Percentiles rank a stretch among this genome's conserved stretches.
phyloP scores from a whole-genome alignment of 1,284 basidiomycete species.

The Sanghuangporus weigelae region DNA sequence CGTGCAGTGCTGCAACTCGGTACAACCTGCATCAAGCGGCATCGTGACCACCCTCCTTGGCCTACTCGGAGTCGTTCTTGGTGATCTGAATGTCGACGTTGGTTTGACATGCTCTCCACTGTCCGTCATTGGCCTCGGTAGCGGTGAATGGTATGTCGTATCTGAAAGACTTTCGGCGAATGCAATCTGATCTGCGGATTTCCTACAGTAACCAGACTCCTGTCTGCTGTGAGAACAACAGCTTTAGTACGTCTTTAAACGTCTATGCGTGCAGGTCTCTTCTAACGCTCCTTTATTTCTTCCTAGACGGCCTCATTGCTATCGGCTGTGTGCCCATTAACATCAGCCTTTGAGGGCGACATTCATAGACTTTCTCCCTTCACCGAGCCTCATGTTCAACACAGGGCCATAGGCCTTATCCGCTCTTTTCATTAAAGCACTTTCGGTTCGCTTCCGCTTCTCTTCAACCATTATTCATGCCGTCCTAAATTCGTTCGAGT shows the following conservation, averaged over 20 bases:
- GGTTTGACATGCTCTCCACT: conserved; percentile 27
- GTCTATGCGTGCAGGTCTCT: neutral
- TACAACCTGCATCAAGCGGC: conserved; percentile 19
- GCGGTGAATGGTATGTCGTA: conserved; percentile 20
- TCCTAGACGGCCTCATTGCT: conserved; percentile 31
- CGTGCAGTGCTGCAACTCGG: conserved; percentile 28
- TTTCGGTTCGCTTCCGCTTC: neutral
- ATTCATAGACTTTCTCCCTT: neutral
- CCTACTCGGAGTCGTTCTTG: conserved; percentile 22
- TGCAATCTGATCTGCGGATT: neutral
- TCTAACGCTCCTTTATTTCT: conserved; percentile 4
- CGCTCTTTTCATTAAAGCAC: neutral
- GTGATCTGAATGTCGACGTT: conserved; percentile 22
- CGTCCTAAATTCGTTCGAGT: neutral
- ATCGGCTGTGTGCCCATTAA: conserved; percentile 37
- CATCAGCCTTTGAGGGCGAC: conserved; percentile 28
- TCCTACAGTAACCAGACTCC: conserved; percentile 20
- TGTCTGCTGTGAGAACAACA: conserved; percentile 29
- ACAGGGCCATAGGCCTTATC: neutral
- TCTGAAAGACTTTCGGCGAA: neutral
- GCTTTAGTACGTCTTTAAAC: conserved; percentile 19
- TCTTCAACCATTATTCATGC: neutral
- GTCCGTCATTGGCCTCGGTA: conserved; percentile 22
- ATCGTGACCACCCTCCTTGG: conserved; percentile 19
- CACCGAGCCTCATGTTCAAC: neutral